These are phyloP conservation scores for Colletotrichum karsti DNA, from an alignment of 2,329 filamentous ascomycete species.

Conservation along the genomic window DNA sequence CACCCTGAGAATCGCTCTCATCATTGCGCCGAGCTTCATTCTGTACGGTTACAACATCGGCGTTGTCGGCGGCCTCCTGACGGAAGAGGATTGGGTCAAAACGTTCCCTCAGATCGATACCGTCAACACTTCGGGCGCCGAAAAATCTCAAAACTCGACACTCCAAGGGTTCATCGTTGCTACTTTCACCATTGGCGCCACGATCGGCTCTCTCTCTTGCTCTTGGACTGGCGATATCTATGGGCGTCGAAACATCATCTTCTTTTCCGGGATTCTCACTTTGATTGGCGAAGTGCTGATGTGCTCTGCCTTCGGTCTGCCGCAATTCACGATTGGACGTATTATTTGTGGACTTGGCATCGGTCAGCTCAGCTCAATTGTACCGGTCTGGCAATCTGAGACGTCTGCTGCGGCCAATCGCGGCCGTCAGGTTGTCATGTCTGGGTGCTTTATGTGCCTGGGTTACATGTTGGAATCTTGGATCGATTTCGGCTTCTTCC, in stretches of 20 bases:
- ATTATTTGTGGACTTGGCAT: conserved; percentile 59
- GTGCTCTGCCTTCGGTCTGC: conserved; percentile 51
- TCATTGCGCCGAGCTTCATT: conserved; percentile 53
- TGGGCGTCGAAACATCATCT: conserved; percentile 59
- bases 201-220: conserved; percentile 46
- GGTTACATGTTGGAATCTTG: conserved; percentile 47
- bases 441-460: conserved; percentile 32
- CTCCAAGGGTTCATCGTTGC: conserved; percentile 46
- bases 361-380: conserved; percentile 45
- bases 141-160: conserved; percentile 41
- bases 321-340: conserved; percentile 59
- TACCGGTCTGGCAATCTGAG: conserved; percentile 51
- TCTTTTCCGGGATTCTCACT: conserved; percentile 56
- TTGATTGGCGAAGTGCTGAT: conserved; percentile 58
- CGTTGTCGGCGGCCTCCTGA: conserved; percentile 45
- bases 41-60: conserved; percentile 52
- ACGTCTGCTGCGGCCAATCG: conserved; percentile 48
- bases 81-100: conserved; percentile 40
- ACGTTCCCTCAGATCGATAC: conserved; percentile 50
- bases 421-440: conserved; percentile 47
- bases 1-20: conserved; percentile 47
- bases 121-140: conserved; percentile 37
- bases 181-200: conserved; percentile 45
- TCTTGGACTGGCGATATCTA: conserved; percentile 52
- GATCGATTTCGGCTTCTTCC: conserved; percentile 53